Base-by-base conservation (phyloP, 805 yeast genomes). In the Lipomyces spencermartinsiae region DNA sequence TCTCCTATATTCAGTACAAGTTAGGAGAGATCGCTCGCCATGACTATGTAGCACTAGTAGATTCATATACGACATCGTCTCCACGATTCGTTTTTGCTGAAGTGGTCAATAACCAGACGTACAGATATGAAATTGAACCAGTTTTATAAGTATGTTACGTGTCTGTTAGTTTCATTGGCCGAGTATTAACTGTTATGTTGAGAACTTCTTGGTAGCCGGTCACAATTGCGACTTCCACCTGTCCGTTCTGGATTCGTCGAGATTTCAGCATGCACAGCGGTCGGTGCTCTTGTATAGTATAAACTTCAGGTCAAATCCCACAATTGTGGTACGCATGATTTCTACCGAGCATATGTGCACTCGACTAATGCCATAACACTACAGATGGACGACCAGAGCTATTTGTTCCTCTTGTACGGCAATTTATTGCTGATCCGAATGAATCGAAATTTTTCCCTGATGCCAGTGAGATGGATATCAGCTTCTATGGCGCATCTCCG, bases 361-460 rank as follows among this genome's bases (percentile, higher is more conserved):
- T 9, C n/a, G 10, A 43, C 49, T 43, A 43, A 43, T 5, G 22
- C 8, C 16, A 29, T 57, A 12, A 14, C n/a, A n/a, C 31, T 4
- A 10, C 33, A 43, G 49, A 3, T 43, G 49, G 49, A 43, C 49
- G 2, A 8, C 49, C 49, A 16, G 49, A 43, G 67, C 14, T 49
- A 7, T 90, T 89, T 73, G 78, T 85, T 25, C 91, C 97, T 0
- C 81, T 92, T 49, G 77, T 90, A 2, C 83, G 92, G 65, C 97
- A 93, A 77, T 84, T 85, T 79, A 80, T 86, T 3, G 79, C 81
- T 10, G 87, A 86, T 46, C 90, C 91, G 0, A 83, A 80, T 72
- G 97, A 93, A 76, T 84, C 92, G 0, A 92, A 92, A 78, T 93
- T 94, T 93, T 90, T 88, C 73, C 78, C 89, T 8, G 83, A 88